Percentiles rank a stretch among this genome's conserved stretches.
These are phyloP conservation scores for Trichoderma brevicompactum DNA, from an alignment of 2,329 filamentous ascomycete genomes.

Conservation along the genomic window DNA sequence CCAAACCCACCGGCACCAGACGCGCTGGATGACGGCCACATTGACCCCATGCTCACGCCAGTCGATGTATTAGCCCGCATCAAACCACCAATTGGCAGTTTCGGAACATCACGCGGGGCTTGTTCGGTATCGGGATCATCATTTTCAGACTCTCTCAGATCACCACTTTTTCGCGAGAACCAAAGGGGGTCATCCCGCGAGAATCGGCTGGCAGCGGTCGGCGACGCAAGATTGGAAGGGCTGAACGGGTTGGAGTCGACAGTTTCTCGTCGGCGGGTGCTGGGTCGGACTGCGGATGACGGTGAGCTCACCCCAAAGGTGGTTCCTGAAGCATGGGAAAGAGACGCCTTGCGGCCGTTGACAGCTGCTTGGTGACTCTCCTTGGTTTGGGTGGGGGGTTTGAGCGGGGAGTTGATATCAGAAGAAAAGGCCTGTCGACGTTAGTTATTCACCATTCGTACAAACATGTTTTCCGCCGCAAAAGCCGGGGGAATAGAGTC, in stretches of 20 bases:
- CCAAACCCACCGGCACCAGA: slow-evolving; percentile 82
- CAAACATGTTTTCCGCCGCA: not conserved
- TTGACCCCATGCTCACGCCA: slow-evolving; percentile 50
- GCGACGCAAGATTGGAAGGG: slow-evolving; percentile 60
- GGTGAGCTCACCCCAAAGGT: slow-evolving; percentile 75
- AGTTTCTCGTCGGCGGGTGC: slow-evolving; percentile 82
- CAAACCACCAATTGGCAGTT: slow-evolving; percentile 51
- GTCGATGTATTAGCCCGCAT: slow-evolving; percentile 60
- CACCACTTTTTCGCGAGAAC: slow-evolving; percentile 58
- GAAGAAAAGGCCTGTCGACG: slow-evolving; percentile 70
- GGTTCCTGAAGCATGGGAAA: slow-evolving; percentile 70
- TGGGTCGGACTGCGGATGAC: slow-evolving; percentile 70
- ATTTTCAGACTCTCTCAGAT: slow-evolving; percentile 60
- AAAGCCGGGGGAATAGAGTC: slow-evolving; percentile 32
- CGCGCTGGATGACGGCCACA: slow-evolving; percentile 54
- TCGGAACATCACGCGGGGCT: slow-evolving; percentile 40
- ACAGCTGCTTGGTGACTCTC: slow-evolving; percentile 61
- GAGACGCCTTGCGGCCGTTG: slow-evolving; percentile 78
- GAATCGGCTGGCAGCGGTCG: slow-evolving; percentile 62
- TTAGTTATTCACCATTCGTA: slow-evolving; percentile 32
- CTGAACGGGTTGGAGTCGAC: slow-evolving; percentile 68
- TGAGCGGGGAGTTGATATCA: slow-evolving; percentile 93
- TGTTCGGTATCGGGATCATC: slow-evolving; percentile 52
- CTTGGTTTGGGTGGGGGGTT: slow-evolving; percentile 78
- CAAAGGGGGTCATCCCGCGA: slow-evolving; percentile 66